Conservation (phyloP, 257 asterid genomes). For the Rehmannia glutinosa region DNA sequence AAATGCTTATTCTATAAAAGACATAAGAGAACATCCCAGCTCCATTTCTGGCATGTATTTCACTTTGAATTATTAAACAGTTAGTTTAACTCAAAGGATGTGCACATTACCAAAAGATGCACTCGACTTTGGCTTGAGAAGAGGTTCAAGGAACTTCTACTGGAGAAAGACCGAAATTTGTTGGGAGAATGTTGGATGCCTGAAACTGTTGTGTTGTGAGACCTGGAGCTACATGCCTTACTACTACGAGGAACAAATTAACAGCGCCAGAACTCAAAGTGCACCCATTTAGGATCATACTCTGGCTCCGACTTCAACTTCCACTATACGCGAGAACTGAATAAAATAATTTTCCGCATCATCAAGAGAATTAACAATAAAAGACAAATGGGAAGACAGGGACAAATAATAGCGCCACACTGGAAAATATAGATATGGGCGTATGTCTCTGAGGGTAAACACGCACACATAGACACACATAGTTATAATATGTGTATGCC, state of each 20-base stretch:
- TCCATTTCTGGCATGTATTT: neutral
- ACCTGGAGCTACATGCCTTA: conserved; percentile 25
- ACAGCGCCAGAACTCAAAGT: conserved; percentile 33
- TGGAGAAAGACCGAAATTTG: conserved; percentile 19
- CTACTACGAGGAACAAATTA: conserved; percentile 23
- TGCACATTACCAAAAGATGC: conserved; percentile 35
- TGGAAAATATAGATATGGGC: no score
- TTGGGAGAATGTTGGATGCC: conserved; percentile 8
- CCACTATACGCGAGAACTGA: conserved; percentile 18
- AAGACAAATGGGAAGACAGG: neutral
- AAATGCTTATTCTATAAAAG: neutral
- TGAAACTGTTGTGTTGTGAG: conserved; percentile 20
- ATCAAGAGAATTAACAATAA: neutral
- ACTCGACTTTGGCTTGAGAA: conserved; percentile 12
- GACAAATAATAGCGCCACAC: no score
- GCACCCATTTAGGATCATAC: conserved; percentile 53
- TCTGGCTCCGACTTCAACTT: conserved; percentile 23
- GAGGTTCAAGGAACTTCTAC: conserved; percentile 23
- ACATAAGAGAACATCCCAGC: no score
- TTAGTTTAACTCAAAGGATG: no score
- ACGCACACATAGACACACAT: no score
- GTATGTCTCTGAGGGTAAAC: no score
- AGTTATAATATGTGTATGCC: no score
- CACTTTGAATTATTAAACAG: no score
- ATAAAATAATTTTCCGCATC: neutral